Base-by-base conservation (phyloP, 805 yeast species). In the Wickerhamomyces ciferrii region DNA sequence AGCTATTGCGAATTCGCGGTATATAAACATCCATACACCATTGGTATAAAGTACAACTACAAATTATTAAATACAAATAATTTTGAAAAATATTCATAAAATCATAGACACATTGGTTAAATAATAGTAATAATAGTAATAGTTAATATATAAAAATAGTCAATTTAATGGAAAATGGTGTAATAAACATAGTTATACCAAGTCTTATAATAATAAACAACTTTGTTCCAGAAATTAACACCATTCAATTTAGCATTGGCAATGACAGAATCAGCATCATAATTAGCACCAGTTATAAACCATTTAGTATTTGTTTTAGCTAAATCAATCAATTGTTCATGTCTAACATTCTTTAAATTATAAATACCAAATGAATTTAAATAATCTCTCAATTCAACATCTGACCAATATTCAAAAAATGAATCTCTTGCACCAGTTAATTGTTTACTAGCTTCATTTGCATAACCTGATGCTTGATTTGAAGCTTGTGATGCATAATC, bases 251-350 rank as follows among this genome's bases (percentile, higher is more conserved):
- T 58, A 27, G 44, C 45, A 19, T 43, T 37, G 0, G 48, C 36
- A 2, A 31, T 9, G 2, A 18, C 39, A 6, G 46, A 18, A 3
- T 15, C 8, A 18, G 39, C 39, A 31, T 47, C 48, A 29, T 45
- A 42, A 3, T 46, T 47, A 11, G 46, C 65, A 50, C 58, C 66
- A 50, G 58, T 65, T 49, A 55, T 55, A 48, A 71, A 70, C 61
- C 73, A 61, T 43, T 57, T 53, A 1, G 78, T 68, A 50, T 73
- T 74, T 31, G 66, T 60, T 48, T 70, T 70, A 9, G 77, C 76
- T 45, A 62, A 48, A 4, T 59, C 49, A 18, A 68, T 46, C 49
- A 76, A 58, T 21, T 74, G 71, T 10, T 67, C 66, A 43, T 64
- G 62, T 19, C 49, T 51, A 36, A 59, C 51, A 39, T 50, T 48